Base-by-base conservation (phyloP, 495 filamentous ascomycete species). In the Penicillium lagena region DNA sequence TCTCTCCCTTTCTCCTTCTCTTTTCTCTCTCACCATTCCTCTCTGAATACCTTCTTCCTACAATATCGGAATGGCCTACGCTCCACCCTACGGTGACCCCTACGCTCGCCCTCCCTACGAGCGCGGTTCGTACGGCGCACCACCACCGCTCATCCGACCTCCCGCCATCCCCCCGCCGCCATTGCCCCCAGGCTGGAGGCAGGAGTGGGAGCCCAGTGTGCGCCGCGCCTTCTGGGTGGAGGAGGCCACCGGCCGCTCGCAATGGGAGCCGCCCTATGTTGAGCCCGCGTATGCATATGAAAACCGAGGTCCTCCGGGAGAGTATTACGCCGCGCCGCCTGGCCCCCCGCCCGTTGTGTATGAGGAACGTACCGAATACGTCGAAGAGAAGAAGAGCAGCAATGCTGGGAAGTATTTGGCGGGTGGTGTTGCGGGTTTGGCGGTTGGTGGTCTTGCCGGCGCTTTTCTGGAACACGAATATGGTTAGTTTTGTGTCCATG, bases 191-290 rank as follows among this genome's bases (percentile, higher is more conserved):
- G 82, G 79, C 47, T 85, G 82, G 82, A 53, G 63, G 37, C 72
- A 80, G 13, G 70, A 70, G 45, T 85, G 75, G 73, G 80, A 85
- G 43, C 67, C 71, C 34, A 66, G 62, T 34, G 56, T 64, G 35
- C 73, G 80, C 42, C 77, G 77, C 42, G 83, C 76, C 58, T 80
- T 77, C 64, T 85, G 75, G 53, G 65, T 78, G 35, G 77, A 84
- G 45, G 63, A 77, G 34, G 58, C 73, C 30, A 81, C 75, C 9
- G 80, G 79, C 32, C 75, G 75, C 42, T 67, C 78, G 1, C 77
- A 80, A 49, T 86, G 79, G 77, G 79, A 82, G 46, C 61, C 65
- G 0, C 79, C 79, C 5, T 48, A 46, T 36, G 35, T 15, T 1
- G 50, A 51, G 14, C 46, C 35, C 4, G 45, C 15, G 28, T 47